A percentile compares a stretch with the other conserved stretches of the same genome.
These are phyloP conservation scores for Capsella bursapastoris DNA, from an alignment of 345 rosid species.

Conservation along the genomic window DNA sequence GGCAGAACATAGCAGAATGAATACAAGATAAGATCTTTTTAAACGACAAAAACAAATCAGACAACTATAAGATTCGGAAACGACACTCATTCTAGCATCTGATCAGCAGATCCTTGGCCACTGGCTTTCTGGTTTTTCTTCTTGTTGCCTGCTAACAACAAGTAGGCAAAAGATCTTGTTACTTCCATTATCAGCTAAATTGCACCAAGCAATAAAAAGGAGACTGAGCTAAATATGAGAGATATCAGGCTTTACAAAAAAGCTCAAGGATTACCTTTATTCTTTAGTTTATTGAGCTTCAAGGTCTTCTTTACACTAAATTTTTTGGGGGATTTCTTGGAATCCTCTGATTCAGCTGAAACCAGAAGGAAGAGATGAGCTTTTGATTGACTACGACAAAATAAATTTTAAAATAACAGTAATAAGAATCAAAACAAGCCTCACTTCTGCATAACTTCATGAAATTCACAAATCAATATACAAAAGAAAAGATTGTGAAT, in stretches of 20 bases:
- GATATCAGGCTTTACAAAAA: constrained; percentile 12
- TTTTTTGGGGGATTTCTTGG: constrained; percentile 41
- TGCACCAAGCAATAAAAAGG: neutral
- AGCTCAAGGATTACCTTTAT: constrained; percentile 44
- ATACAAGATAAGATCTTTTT: constrained; percentile 19
- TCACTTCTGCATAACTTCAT: neutral
- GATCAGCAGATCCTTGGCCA: constrained; percentile 38
- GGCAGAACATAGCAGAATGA: neutral
- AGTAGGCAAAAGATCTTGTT: constrained; percentile 5
- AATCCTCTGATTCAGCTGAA: constrained; percentile 43
- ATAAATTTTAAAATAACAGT: neutral
- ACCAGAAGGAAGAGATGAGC: neutral
- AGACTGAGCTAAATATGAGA: neutral
- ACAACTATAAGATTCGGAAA: neutral
- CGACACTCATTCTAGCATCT: constrained; percentile 40
- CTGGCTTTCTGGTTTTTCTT: constrained; percentile 31
- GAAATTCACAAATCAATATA: neutral
- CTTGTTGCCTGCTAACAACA: constrained; percentile 40
- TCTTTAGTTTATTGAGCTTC: constrained; percentile 56
- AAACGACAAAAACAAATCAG: constrained; percentile 9
- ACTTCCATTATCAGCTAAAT: neutral
- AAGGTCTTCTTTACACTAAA: constrained; percentile 59
- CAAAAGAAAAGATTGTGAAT: neutral
- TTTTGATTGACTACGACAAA: neutral
- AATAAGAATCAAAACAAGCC: neutral